Evolutionary conservation across 2,329 filamentous ascomycete genomes (phyloP), one percentile per base, ranked within the genome.

Genomic region (Cadophora luteo-olivacea): DNA sequence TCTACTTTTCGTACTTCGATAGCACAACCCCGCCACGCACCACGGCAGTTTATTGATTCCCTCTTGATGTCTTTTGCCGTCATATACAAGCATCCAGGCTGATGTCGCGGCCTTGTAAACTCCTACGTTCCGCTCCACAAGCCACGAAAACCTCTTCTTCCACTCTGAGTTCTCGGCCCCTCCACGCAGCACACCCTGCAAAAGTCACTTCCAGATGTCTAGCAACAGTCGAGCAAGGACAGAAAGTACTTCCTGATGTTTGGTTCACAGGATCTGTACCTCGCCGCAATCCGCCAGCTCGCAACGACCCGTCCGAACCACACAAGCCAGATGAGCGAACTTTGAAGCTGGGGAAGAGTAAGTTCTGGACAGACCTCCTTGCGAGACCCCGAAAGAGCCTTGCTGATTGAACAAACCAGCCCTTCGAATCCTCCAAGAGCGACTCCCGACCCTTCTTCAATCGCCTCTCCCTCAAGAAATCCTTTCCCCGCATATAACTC

Each of bases 381-480:
- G 12, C 25, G 12, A 61, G 36, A 22, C n/a, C 51, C 41, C 22
- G 12, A n/a, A 19, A 61, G 29, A 24, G 38, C 33, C 45, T n/a
- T 61, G 66, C 70, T 70, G 66, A 68, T 66, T 38, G n/a, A 24
- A 4, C 48, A 67, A 66, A 73, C 58, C 75, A 91, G 89, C 89
- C 70, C 82, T 92, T 12, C 84, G 88, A 64, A 84, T 89, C 65
- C 84, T 92, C 45, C 89, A 91, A 82, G 84, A 89, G 71, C 87
- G 86, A 72, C 83, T 91, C n/a, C 89, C 89, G 61, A 89, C 86
- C 1, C 84, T 92, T 65, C 84, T 92, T 25, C 86, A 91, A 75
- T 86, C 87, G 0, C 89, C 89, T 1, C 82, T 91, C 6, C 89
- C 93, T 19, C 88, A 92, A 74, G 89, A 93, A 69, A 87, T 97